These are phyloP conservation scores for Plasmodium fragile DNA, from an alignment of 169 alveolate species.

Conservation along the genomic window DNA sequence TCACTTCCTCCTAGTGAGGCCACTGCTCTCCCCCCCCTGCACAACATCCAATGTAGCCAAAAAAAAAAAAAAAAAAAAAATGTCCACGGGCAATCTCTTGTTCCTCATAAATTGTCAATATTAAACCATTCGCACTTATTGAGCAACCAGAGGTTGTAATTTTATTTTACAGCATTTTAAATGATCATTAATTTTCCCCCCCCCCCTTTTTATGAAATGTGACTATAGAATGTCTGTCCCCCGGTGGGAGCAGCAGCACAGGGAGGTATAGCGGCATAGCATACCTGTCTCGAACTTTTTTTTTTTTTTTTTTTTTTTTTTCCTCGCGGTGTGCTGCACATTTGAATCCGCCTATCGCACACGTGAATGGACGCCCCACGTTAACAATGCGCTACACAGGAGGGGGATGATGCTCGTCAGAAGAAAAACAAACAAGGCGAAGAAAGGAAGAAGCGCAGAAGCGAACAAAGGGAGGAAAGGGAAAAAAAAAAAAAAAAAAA, in stretches of 20 bases:
- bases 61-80: no score
- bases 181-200: background rate
- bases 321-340: background rate
- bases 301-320: background rate
- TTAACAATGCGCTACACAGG: background rate
- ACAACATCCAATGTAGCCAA: background rate
- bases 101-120: background rate
- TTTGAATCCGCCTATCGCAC: background rate
- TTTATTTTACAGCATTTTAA: background rate
- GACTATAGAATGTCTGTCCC: background rate
- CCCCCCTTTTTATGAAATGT: background rate
- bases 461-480: background rate
- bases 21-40: background rate
- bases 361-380: background rate
- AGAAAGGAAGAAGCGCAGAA: background rate
- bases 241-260: background rate
- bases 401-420: background rate
- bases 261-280: background rate
- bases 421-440: background rate
- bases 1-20: no score
- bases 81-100: background rate
- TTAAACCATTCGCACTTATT: background rate
- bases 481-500: background rate
- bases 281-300: background rate
- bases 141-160: background rate